Percentiles rank a stretch among this genome's conserved stretches.
These are phyloP conservation scores for Chlorella variabilis DNA, from an alignment of 163 green algal species.

Conservation along the genomic window DNA sequence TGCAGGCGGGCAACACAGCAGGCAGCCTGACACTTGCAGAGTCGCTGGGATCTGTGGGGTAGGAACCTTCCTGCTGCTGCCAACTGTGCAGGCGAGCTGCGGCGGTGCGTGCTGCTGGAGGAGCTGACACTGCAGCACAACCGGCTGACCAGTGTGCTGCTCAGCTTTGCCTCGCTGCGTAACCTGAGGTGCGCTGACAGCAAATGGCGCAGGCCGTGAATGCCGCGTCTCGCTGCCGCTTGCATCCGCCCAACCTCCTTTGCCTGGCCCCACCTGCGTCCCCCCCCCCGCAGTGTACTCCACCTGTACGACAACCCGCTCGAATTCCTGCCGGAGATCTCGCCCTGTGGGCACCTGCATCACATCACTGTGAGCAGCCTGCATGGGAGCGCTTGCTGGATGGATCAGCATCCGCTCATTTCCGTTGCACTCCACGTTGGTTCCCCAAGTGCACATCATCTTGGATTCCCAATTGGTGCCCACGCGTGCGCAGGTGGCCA, in stretches of 20 bases:
- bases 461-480: no score
- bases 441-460: no score
- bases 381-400: no score
- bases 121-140: constrained; percentile 91
- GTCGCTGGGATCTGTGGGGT: no score
- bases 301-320: constrained; percentile 91
- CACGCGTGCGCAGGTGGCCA: constrained; percentile 45
- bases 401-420: no score
- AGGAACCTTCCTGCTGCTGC: no score
- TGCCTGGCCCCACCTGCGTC: constrained; percentile 3
- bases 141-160: constrained; percentile 71
- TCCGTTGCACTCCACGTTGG: no score
- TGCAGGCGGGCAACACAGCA: no score
- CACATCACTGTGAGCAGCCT: constrained; percentile 82
- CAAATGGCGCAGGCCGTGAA: no score
- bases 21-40: no score
- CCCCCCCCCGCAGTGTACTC: constrained; percentile 55
- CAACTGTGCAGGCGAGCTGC: constrained; percentile 74
- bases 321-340: constrained; percentile 94
- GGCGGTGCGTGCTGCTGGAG: constrained; percentile 60
- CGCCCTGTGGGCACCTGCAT: constrained; percentile 72
- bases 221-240: no score
- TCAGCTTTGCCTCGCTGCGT: constrained; percentile 68
- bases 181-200: constrained; percentile 55
- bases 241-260: background rate